These are phyloP conservation scores for Kodamaea jinghongensis DNA, from an alignment of 805 yeast species.

Conservation along the genomic window DNA sequence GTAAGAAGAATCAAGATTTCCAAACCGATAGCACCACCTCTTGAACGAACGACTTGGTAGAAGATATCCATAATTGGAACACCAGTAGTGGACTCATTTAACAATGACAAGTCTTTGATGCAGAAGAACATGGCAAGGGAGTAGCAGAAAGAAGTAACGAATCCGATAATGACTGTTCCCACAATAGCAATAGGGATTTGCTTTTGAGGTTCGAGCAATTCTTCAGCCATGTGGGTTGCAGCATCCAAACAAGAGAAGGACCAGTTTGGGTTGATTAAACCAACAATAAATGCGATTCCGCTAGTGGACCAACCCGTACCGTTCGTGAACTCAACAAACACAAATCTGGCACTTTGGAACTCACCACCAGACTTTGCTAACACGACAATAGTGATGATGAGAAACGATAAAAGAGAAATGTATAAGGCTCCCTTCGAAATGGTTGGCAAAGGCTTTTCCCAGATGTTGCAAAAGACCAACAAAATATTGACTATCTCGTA, in stretches of 20 bases:
- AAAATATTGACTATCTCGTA: conserved; percentile 45
- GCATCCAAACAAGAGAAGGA: conserved; percentile 66
- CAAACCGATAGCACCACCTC: conserved; percentile 54
- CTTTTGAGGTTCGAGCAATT: conserved; percentile 53
- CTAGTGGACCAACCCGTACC: conserved; percentile 59
- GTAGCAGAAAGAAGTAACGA: conserved; percentile 55
- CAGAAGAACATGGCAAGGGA: conserved; percentile 58
- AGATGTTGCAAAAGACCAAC: conserved; percentile 47
- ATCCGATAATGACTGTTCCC: conserved; percentile 63
- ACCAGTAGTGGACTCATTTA: conserved; percentile 51
- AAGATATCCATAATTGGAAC: conserved; percentile 64
- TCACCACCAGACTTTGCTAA: conserved; percentile 51
- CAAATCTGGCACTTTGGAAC: conserved; percentile 50
- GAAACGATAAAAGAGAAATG: conserved; percentile 51
- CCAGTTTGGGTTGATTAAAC: conserved; percentile 70
- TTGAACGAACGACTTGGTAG: conserved; percentile 52
- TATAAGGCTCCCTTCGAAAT: conserved; percentile 50
- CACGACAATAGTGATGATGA: conserved; percentile 51
- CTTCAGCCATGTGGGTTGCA: conserved; percentile 73
- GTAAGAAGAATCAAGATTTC: conserved; percentile 49
- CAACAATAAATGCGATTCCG: conserved; percentile 65
- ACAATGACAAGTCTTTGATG: conserved; percentile 49
- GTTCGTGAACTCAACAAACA: conserved; percentile 52
- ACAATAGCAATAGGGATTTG: conserved; percentile 61
- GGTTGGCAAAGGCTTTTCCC: conserved; percentile 51